Evolutionary conservation across 208 protist genomes (phyloP), one percentile per base, ranked within the genome.

Genomic region (Trypanosoma lewisi): DNA sequence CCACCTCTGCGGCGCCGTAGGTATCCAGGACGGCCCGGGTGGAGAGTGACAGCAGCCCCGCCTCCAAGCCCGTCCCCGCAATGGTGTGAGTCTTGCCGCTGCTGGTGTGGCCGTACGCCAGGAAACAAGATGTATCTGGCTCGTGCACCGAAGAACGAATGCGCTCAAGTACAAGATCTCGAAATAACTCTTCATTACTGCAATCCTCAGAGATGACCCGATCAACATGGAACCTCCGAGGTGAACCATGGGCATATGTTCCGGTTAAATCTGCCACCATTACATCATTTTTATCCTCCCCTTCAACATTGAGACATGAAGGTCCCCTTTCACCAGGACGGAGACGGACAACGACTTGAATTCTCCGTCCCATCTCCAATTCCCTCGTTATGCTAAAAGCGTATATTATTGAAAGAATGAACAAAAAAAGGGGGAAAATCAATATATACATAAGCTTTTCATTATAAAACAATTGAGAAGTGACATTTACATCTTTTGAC

Each of bases 21-120:
- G 74, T 74, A 4, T 80, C 67, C 14, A 95, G 78, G 36, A 93
- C 77, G 61, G 87, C 75, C 67, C 77, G 68, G 39, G 88, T 81
- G 33, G 79, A 82, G 4, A 89, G 72, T 19, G 84, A 76, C 25
- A 96, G 73, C 0, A 96, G 51, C 7, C 89, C 89, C 1, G 79
- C 61, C 56, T 96, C 89, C n/a, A 27, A 34, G 14, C 76, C 75
- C 59, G 56, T 75, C 25, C 86, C 86, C 31, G 78, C 80, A 61
- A 96, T 93, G n/a, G 83, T 80, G 66, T 93, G 84, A 8, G 90
- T 96, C 63, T 96, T 96, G 33, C 90, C 90, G 55, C 90, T 96
- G 68, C 72, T 85, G 12, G 87, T 96, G 75, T 96, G 90, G 14
- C 90, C 90, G 58, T 96, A 96, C 5, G 87, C 86, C 4, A 96